Evolutionary conservation across 2,329 filamentous ascomycete species (phyloP), one percentile per base, ranked within the genome.

Genomic region (Leptodontidium sp.): DNA sequence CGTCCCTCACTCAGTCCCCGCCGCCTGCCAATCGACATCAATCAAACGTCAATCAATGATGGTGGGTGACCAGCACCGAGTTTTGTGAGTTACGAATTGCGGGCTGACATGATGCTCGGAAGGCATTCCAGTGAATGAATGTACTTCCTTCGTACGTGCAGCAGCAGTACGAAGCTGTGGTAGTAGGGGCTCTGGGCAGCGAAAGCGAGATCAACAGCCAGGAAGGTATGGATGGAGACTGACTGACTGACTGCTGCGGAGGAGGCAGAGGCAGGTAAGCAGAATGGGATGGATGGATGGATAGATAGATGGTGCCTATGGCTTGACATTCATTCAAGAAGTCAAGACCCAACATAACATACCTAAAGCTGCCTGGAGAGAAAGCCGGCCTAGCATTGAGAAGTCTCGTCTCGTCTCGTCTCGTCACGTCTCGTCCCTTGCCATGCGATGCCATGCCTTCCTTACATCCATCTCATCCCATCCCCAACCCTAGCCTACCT

Each of bases 51-150:
- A 38, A 43, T 43, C 38, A 38, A 43, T 4, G 14, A 3, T 58
- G 55, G 55, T 40, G 8, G 55, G 32, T 58, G 29, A 45, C 38
- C 57, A 59, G 21, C 21, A 9, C 17, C 21, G 57, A 59, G 21
- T 3, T 59, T 17, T 59, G n/a, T 43, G 29, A 11, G 21, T n/a
- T 59, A 12, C 55, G 57, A n/a, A n/a, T 43, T 59, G 57, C 35
- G n/a, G 38, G 57, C 57, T 59, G 57, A 59, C 57, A 59, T 59
- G 38, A 59, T 45, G 21, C 57, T 59, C 57, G 38, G n/a, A 26
- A 24, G 21, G 12, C 40, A 29, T 26, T 26, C 38, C 21, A 59
- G 35, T 58, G n/a, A 21, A 21, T 21, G 21, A 21, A 21, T 21
- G 21, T 21, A 21, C 21, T 21, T 21, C 21, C 21, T 21, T 21